Base-by-base conservation (phyloP, 305 asterid species). In the Fraxinus nigra region DNA sequence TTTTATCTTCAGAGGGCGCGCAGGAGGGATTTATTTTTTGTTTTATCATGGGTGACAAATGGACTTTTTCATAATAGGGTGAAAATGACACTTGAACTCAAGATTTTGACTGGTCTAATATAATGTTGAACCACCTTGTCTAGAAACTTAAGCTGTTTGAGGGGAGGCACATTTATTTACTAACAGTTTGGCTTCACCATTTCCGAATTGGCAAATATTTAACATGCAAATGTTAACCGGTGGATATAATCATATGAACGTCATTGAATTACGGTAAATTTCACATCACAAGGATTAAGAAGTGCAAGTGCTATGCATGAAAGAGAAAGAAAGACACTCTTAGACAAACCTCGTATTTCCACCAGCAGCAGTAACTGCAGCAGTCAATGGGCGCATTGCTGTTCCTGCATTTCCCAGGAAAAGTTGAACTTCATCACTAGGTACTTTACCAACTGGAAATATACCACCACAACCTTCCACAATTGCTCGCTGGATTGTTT, bases 341-440 rank as follows among this genome's bases (percentile, higher is more conserved):
- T 63, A 18, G 24, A 63, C 76, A 83, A 76, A 96, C 98, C 91
- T 94, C 37, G 97, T 83, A 80, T 90, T 87, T 80, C 99, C 98
- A 76, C 99, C 98, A 72, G 97, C 99, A 85, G 93, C 98, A 83
- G 92, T 89, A 79, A 96, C 97, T 82, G 98, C 98, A 82, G 99
- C 98, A 84, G 98, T 95, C 92, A 94, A 87, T 43, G 98, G 98
- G 73, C 99, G 97, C 98, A 96, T 96, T 9, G 98, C 99, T 30
- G 99, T 96, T 85, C 99, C 99, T 20, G 99, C 99, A 90, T 96
- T 96, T 85, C 99, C 99, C 67, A 94, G 90, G 93, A 96, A 96
- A 72, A 96, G 98, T 78, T 94, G 95, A 80, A 96, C 88, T 87
- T 96, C 99, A 22, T 90, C 96, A 33, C 87, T 85, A 72, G 98